Base-by-base conservation (phyloP, 2,329 filamentous ascomycete genomes). In the Bertia moriformis region DNA sequence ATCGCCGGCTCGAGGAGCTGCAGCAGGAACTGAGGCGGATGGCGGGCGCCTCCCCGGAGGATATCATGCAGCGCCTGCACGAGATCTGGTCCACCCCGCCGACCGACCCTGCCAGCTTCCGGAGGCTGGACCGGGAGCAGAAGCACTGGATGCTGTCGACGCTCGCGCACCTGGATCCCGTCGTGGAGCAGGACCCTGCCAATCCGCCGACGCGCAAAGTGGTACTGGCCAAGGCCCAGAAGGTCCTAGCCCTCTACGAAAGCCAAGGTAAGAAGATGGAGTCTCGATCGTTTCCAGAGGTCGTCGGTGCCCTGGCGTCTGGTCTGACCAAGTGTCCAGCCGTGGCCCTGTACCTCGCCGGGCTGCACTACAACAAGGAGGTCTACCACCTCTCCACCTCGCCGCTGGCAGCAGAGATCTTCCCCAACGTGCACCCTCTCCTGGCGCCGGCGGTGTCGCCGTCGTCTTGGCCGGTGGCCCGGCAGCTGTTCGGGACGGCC, bases 131-230 rank as follows among this genome's bases (percentile, higher is more conserved):
- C 41, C 57, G 71, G 37, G 67, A 71, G 44, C 71, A 71, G 49
- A 71, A 73, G 47, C 56, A 69, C 30, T 78, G 73, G 73, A 68
- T 85, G 58, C 59, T 78, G 22, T 74, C 68, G 19, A 65, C 65
- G 1, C 55, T 82, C 39, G 63, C 66, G 43, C 60, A 58, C 44
- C 59, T 64, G 48, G 63, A 61, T 22, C 13, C 12, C 33, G 20
- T 19, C 35, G 4, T 19, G 29, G n/a, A 54, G 38, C 47, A 55
- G 7, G 44, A 49, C 4, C 41, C 45, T 1, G 15, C 24, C 18
- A 41, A 4, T 19, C 39, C 14, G 38, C 42, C 22, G 12, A 40
- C 17, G 38, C 46, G 5, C 40, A 46, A 37, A 40, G 43, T 43
- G 27, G 40, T 39, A 17, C 39, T 46, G 29, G 43, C 46, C 3